Conservation (phyloP, 495 filamentous ascomycete genomes). For the Bacidia rubella region DNA sequence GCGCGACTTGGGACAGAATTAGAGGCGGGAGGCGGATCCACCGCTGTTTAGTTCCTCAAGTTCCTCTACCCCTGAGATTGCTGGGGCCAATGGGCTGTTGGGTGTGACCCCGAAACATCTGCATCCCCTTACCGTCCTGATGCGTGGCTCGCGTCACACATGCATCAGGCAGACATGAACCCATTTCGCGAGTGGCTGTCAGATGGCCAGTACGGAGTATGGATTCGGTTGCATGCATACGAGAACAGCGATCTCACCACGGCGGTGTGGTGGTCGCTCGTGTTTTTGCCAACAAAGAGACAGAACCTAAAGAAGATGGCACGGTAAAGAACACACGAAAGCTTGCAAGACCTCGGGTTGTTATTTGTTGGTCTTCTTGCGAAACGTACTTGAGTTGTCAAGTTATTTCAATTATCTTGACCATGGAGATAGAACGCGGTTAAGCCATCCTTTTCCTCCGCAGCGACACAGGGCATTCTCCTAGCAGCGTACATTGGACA, state of each 20-base stretch:
- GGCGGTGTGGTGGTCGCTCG: too few relatives aligned
- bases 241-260: too few relatives aligned
- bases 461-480: slow-evolving; percentile 90
- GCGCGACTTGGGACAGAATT: neutral
- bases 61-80: neutral
- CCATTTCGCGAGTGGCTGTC: neutral
- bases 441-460: slow-evolving; percentile 49
- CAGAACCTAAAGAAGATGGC: too few relatives aligned
- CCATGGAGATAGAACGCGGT: slow-evolving; percentile 31
- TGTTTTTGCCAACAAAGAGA: too few relatives aligned
- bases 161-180: neutral
- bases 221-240: too few relatives aligned
- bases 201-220: neutral
- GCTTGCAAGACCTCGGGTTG: too few relatives aligned
- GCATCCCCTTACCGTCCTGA: too few relatives aligned
- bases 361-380: too few relatives aligned
- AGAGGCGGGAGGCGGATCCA: neutral
- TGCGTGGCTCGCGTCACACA: neutral
- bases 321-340: too few relatives aligned
- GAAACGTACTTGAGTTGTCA: too few relatives aligned
- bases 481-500: slow-evolving; percentile 37
- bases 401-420: neutral
- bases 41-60: too few relatives aligned
- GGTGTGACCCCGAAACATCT: neutral
- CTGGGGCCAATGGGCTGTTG: neutral